phyloP scores from a whole-genome alignment of 1,284 basidiomycete genomes.

The Gomphus sp. region DNA sequence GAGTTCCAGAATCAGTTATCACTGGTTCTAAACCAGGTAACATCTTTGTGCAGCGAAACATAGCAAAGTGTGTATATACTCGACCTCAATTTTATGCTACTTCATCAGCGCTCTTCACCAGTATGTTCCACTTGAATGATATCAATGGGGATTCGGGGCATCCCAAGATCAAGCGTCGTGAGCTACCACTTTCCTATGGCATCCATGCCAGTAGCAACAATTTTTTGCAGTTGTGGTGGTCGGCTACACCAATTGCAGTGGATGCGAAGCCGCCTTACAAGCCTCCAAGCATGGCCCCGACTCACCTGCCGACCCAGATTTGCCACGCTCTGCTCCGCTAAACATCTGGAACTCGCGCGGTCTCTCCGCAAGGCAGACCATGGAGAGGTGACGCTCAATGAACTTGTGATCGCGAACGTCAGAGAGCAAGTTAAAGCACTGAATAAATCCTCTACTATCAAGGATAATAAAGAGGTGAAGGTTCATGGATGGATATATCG shows the following conservation, averaged over 20 bases:
- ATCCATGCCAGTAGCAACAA: not conserved
- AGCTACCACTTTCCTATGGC: slow-evolving; percentile 23
- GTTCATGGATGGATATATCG: too few relatives aligned
- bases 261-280: slow-evolving; percentile 56
- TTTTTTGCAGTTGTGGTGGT: slow-evolving; percentile 59
- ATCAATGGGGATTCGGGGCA: slow-evolving; percentile 72
- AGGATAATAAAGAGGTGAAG: too few relatives aligned
- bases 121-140: slow-evolving; percentile 38
- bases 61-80: slow-evolving; percentile 68
- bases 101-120: not conserved
- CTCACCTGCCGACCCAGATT: not conserved
- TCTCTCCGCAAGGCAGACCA: slow-evolving; percentile 32
- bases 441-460: slow-evolving; percentile 46
- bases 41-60: slow-evolving; percentile 60
- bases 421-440: not conserved
- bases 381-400: slow-evolving; percentile 16
- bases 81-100: not conserved
- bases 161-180: slow-evolving; percentile 65
- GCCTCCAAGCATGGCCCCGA: too few relatives aligned
- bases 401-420: not conserved
- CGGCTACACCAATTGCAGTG: slow-evolving; percentile 78
- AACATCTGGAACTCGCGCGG: slow-evolving; percentile 53
- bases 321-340: not conserved
- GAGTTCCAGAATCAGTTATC: slow-evolving; percentile 50
- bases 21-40: too few relatives aligned